Percentiles rank a stretch among this genome's conserved stretches.
Evolutionary conservation across 2,329 filamentous ascomycete species (phyloP).

Genomic region (Byssochlamys sp.): DNA sequence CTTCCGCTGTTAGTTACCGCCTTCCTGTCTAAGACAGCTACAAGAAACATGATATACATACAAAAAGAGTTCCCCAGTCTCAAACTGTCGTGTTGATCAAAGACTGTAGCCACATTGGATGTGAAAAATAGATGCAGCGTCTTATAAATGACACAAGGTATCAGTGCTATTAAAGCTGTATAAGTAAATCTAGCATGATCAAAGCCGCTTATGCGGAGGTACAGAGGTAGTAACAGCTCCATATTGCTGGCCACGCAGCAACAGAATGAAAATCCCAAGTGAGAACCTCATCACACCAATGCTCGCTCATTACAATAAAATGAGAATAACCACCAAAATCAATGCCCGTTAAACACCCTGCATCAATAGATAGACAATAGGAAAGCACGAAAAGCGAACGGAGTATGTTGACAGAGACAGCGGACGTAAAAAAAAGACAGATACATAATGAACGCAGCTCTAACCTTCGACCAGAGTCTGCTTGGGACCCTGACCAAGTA

Average conservation of each 20-base stretch:
- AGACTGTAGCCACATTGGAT: neutral
- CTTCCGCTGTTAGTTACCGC: neutral
- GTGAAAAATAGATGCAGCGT: slow-evolving; percentile 3
- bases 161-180: slow-evolving; percentile 4
- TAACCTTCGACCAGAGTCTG: slow-evolving; percentile 69
- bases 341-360: slow-evolving; percentile 25
- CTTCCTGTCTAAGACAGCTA: neutral
- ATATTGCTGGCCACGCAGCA: neutral
- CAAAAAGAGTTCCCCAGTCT: neutral
- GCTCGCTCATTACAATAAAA: slow-evolving; percentile 20
- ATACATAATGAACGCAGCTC: slow-evolving; percentile 6
- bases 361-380: slow-evolving; percentile 7
- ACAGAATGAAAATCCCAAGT: slow-evolving; percentile 4
- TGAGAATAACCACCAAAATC: slow-evolving; percentile 14
- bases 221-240: neutral
- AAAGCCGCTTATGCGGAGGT: neutral
- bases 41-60: neutral
- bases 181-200: neutral
- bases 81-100: neutral
- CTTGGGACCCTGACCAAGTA: slow-evolving; percentile 70
- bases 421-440: slow-evolving; percentile 2
- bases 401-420: slow-evolving; percentile 9
- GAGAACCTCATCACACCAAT: slow-evolving; percentile 20
- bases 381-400: slow-evolving; percentile 10
- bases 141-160: slow-evolving; percentile 1